phyloP scores from a whole-genome alignment of 2,329 filamentous ascomycete genomes.

The Thielaviopsis punctulata region DNA sequence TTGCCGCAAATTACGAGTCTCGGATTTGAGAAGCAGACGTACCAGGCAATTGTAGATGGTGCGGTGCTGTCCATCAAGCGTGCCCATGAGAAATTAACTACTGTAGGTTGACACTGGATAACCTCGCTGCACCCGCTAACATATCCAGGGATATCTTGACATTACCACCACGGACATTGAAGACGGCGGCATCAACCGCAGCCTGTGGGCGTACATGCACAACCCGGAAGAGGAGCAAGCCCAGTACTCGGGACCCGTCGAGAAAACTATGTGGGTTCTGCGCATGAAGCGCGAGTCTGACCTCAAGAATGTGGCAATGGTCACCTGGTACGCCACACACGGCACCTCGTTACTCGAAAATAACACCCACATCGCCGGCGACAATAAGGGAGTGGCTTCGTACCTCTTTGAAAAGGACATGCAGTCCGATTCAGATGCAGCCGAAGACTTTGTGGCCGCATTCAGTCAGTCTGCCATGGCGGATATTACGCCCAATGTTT shows the following conservation, averaged over 20 bases:
- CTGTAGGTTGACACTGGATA: slow-evolving; percentile 19
- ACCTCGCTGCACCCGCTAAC: slow-evolving; percentile 6
- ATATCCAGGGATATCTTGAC: slow-evolving; percentile 43
- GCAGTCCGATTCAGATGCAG: slow-evolving; percentile 31
- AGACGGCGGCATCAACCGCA: slow-evolving; percentile 77
- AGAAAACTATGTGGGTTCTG: slow-evolving; percentile 54
- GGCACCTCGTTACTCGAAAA: slow-evolving; percentile 83
- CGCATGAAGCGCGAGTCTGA: slow-evolving; percentile 61
- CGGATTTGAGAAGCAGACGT: slow-evolving; percentile 74
- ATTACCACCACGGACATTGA: slow-evolving; percentile 51
- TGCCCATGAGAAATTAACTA: slow-evolving; percentile 36
- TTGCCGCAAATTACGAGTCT: slow-evolving; percentile 75
- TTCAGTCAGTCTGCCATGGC: slow-evolving; percentile 87
- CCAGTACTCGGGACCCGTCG: slow-evolving; percentile 39
- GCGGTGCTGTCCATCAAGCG: slow-evolving; percentile 43
- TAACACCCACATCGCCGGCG: slow-evolving; percentile 80
- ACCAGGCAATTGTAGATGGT: slow-evolving; percentile 72
- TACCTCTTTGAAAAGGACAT: slow-evolving; percentile 65
- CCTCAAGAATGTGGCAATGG: slow-evolving; percentile 56
- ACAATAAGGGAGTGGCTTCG: slow-evolving; percentile 90
- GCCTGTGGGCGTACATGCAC: slow-evolving; percentile 69
- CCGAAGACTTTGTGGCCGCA: slow-evolving; percentile 61
- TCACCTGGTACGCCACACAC: slow-evolving; percentile 87
- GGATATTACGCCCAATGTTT: slow-evolving; percentile 70
- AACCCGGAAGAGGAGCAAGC: slow-evolving; percentile 65